Conservation (phyloP, 805 yeast species). For the Saccharomycopsis fibuligera region DNA sequence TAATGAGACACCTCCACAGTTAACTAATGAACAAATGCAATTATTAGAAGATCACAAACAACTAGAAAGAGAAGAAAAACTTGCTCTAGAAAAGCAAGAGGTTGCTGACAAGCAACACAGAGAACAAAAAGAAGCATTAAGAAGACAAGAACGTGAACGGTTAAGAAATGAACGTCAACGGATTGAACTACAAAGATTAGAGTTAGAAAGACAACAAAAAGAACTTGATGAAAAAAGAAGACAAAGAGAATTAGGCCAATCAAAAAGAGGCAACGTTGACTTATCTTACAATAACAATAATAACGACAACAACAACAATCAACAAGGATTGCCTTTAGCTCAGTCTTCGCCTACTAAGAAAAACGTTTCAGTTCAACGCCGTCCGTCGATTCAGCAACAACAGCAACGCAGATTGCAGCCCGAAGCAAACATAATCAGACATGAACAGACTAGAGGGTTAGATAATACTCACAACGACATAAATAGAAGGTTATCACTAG, state of each 20-base stretch:
- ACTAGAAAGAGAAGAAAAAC: background rate
- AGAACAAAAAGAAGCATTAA: background rate
- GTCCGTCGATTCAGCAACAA: background rate
- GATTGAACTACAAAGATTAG: conserved; percentile 14
- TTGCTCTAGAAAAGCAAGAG: background rate
- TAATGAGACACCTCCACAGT: background rate
- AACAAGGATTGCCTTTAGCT: too few species aligned
- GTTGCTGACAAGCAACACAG: background rate
- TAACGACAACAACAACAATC: too few species aligned
- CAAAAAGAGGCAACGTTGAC: too few species aligned
- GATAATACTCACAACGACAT: too few species aligned
- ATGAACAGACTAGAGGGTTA: background rate
- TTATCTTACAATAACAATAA: too few species aligned
- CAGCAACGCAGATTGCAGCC: background rate
- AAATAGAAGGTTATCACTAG: too few species aligned
- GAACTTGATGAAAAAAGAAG: conserved; percentile 13
- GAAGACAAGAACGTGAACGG: conserved; percentile 14
- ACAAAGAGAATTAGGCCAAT: too few species aligned
- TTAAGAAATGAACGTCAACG: conserved; percentile 12
- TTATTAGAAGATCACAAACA: background rate
- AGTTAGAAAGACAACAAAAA: conserved; percentile 18
- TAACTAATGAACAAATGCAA: background rate
- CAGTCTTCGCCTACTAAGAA: too few species aligned
- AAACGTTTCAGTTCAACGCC: background rate
- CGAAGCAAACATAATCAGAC: background rate